Evolutionary conservation across 75 land plant genomes (phyloP).

Genomic region (Chamaecyparis obtusa): DNA sequence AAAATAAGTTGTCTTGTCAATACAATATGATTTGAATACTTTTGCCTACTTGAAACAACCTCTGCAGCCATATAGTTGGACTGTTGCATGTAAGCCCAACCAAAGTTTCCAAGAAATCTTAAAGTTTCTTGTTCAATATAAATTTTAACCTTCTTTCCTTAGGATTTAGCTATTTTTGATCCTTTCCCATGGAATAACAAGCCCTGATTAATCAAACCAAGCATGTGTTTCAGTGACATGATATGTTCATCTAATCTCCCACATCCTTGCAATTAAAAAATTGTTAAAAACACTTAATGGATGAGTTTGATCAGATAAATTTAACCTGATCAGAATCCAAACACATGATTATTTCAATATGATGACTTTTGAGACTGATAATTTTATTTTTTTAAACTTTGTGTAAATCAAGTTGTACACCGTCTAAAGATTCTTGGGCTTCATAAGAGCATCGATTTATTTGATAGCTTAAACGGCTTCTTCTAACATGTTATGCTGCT

Average conservation of each 20-base stretch:
- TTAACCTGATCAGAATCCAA: background rate
- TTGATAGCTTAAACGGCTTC: conserved; percentile 46
- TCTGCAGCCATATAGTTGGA: conserved; percentile 42
- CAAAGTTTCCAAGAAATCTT: conserved; percentile 41
- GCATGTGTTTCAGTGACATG: conserved; percentile 2
- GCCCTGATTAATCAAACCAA: background rate
- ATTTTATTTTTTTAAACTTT: background rate
- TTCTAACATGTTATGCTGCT: conserved; percentile 41
- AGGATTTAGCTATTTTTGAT: conserved; percentile 10
- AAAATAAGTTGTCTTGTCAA: no score
- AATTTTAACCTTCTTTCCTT: conserved; percentile 9
- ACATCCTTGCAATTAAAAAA: conserved; percentile 4
- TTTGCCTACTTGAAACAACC: conserved; percentile 16
- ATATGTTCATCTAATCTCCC: conserved; percentile 10
- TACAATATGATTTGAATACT: background rate
- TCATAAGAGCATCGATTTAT: conserved; percentile 32
- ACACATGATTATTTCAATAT: background rate
- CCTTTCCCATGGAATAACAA: conserved; percentile 8
- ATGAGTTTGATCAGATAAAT: background rate
- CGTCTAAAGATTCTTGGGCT: conserved; percentile 16
- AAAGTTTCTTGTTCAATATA: background rate
- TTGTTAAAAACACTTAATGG: background rate
- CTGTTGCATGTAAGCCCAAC: conserved; percentile 62
- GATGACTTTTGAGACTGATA: background rate
- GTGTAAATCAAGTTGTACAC: background rate